Percentiles rank a stretch among this genome's conserved stretches.
These are phyloP conservation scores for Xylaria scruposa DNA, from an alignment of 495 filamentous ascomycete genomes.

Conservation along the genomic window DNA sequence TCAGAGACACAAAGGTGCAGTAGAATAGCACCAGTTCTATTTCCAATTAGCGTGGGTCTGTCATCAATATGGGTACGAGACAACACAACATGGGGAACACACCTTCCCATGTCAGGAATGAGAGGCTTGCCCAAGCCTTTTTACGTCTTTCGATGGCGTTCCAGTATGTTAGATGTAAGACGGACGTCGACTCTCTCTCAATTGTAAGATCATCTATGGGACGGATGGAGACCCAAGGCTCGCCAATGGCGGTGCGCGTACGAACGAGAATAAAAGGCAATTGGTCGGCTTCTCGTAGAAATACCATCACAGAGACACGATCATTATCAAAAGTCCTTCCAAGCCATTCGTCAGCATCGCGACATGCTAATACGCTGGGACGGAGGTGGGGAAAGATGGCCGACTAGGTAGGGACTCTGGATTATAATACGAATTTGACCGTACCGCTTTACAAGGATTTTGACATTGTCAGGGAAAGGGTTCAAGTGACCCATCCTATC, in stretches of 20 bases:
- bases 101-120: constrained; percentile 65
- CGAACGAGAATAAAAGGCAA: constrained; percentile 50
- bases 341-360: constrained; percentile 1
- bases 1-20: constrained; percentile 76
- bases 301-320: constrained; percentile 55
- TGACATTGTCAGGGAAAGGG: constrained; percentile 51
- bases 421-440: constrained; percentile 11
- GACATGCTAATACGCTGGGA: neutral
- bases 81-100: constrained; percentile 17
- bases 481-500: constrained; percentile 49
- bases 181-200: constrained; percentile 50
- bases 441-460: constrained; percentile 60
- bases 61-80: neutral
- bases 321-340: constrained; percentile 59
- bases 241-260: constrained; percentile 14
- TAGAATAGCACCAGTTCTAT: constrained; percentile 78
- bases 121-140: constrained; percentile 58
- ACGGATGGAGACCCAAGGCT: constrained; percentile 51
- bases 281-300: constrained; percentile 48
- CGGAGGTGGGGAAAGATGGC: neutral
- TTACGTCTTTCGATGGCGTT: constrained; percentile 48
- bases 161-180: constrained; percentile 57
- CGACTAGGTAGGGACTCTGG: neutral
- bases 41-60: constrained; percentile 27
- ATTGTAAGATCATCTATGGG: constrained; percentile 60